These are phyloP conservation scores for Cupressus sempervirens DNA, from an alignment of 75 land plant genomes.

Conservation along the genomic window DNA sequence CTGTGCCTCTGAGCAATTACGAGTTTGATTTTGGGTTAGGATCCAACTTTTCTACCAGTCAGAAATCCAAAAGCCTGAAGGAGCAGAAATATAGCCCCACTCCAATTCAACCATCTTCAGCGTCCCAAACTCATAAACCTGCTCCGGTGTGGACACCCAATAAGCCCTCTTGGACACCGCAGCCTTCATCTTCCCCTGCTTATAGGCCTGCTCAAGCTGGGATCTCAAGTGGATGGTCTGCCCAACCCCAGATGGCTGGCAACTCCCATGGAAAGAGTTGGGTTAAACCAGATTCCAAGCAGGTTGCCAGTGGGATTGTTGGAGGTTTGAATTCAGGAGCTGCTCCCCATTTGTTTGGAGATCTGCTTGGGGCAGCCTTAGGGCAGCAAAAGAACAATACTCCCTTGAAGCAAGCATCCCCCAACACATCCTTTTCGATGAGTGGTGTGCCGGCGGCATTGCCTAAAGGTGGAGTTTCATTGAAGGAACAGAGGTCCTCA, in stretches of 20 bases:
- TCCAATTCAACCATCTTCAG: not conserved
- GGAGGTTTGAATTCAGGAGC: slow-evolving; percentile 28
- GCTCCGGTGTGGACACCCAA: slow-evolving; percentile 26
- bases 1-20: slow-evolving; percentile 38
- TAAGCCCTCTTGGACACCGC: slow-evolving; percentile 65
- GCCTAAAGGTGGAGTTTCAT: slow-evolving; percentile 39
- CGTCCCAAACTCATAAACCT: slow-evolving; percentile 13
- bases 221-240: slow-evolving; percentile 2
- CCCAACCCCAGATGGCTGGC: slow-evolving; percentile 52
- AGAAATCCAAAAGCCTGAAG: slow-evolving; percentile 26
- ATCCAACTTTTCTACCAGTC: slow-evolving; percentile 17
- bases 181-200: slow-evolving; percentile 27
- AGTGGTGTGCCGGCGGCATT: slow-evolving; percentile 58
- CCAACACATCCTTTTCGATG: slow-evolving; percentile 47
- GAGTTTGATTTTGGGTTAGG: slow-evolving; percentile 58
- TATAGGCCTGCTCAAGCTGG: slow-evolving; percentile 7
- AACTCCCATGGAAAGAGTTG: slow-evolving; percentile 87
- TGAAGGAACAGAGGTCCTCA: slow-evolving; percentile 17
- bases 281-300: slow-evolving; percentile 15
- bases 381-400: slow-evolving; percentile 37
- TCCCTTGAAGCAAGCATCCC: slow-evolving; percentile 49
- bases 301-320: slow-evolving; percentile 13
- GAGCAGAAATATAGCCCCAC: slow-evolving; percentile 27
- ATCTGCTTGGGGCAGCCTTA: slow-evolving; percentile 68
- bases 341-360: slow-evolving; percentile 75